Percentiles rank a stretch among this genome's conserved stretches.
Evolutionary conservation across 192 early-diverging fungal genomes (phyloP).

Genomic region (Coemansia sp.): DNA sequence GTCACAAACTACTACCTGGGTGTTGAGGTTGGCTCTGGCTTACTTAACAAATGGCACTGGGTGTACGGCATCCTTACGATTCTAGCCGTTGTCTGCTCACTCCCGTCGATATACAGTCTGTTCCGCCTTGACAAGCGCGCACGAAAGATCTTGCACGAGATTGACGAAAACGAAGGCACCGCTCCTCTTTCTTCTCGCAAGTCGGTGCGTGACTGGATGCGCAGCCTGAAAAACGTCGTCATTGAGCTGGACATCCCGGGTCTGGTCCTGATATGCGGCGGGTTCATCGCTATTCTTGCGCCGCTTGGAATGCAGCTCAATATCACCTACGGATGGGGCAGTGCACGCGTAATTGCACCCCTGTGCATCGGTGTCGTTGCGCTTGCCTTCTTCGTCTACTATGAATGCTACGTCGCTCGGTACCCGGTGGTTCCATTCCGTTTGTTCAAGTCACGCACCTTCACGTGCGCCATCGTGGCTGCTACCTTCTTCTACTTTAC

Average conservation of each 20-base stretch:
- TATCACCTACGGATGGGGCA: constrained; percentile 57
- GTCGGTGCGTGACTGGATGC: not conserved
- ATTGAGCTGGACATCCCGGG: constrained; percentile 45
- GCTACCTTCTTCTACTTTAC: constrained; percentile 48
- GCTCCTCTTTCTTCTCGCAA: not conserved
- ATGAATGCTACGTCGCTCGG: constrained; percentile 61
- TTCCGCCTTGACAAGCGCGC: constrained; percentile 32
- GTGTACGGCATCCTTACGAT: constrained; percentile 45
- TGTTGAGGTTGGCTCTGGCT: constrained; percentile 32
- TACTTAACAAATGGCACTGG: constrained; percentile 41
- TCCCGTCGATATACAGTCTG: constrained; percentile 22
- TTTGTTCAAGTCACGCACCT: constrained; percentile 46
- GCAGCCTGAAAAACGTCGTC: constrained; percentile 6
- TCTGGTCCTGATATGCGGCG: constrained; percentile 36
- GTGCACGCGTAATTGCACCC: constrained; percentile 52
- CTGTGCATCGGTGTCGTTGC: constrained; percentile 39
- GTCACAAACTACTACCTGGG: constrained; percentile 52
- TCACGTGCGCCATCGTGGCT: constrained; percentile 35
- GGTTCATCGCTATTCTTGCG: constrained; percentile 37
- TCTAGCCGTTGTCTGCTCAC: constrained; percentile 38
- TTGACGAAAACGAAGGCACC: not conserved
- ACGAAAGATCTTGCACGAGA: constrained; percentile 14
- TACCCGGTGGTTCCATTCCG: constrained; percentile 63
- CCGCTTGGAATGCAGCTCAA: constrained; percentile 49
- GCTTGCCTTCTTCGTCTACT: constrained; percentile 41